These are phyloP conservation scores for Geotrichum cucujoidarum DNA, from an alignment of 1,139 yeast species.

Conservation along the genomic window DNA sequence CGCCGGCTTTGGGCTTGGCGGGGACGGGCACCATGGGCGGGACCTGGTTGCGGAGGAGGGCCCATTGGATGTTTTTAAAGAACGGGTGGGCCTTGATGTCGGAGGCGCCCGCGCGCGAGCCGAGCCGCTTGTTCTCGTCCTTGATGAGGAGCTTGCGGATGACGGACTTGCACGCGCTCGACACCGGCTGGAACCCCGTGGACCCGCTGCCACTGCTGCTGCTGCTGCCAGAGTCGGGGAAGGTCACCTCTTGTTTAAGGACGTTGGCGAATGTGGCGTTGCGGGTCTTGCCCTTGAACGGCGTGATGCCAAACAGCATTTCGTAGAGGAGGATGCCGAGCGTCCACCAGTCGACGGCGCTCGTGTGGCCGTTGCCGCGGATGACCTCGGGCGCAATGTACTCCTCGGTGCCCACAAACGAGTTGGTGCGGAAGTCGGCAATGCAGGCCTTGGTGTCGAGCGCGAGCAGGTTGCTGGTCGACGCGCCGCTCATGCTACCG, in stretches of 20 bases:
- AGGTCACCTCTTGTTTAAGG: constrained; percentile 73
- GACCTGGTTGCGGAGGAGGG: constrained; percentile 78
- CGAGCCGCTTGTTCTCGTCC: constrained; percentile 82
- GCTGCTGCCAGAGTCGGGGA: constrained; percentile 48
- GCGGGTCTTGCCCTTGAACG: constrained; percentile 86
- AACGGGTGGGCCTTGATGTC: constrained; percentile 87
- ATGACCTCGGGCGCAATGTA: constrained; percentile 98
- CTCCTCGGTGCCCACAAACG: constrained; percentile 97
- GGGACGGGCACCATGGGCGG: constrained; percentile 94
- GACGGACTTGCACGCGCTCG: constrained; percentile 71
- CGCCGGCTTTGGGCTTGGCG: constrained; percentile 43
- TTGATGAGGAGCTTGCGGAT: constrained; percentile 78
- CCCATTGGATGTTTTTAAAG: constrained; percentile 92
- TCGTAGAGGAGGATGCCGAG: constrained; percentile 86
- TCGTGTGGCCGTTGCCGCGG: constrained; percentile 93
- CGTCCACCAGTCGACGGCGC: constrained; percentile 99
- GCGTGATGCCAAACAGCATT: constrained; percentile 93
- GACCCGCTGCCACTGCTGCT: too few species aligned
- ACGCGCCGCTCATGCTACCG: constrained; percentile 31
- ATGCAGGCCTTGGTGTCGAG: constrained; percentile 91
- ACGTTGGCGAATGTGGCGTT: constrained; percentile 87
- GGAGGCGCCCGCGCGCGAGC: constrained; percentile 90
- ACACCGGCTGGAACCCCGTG: constrained; percentile 44
- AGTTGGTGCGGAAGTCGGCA: constrained; percentile 91
- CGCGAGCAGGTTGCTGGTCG: constrained; percentile 37